A percentile compares a stretch with the other conserved stretches of the same genome.
These are phyloP conservation scores for Physcia stellaris DNA, from an alignment of 495 filamentous ascomycete genomes.

Conservation along the genomic window DNA sequence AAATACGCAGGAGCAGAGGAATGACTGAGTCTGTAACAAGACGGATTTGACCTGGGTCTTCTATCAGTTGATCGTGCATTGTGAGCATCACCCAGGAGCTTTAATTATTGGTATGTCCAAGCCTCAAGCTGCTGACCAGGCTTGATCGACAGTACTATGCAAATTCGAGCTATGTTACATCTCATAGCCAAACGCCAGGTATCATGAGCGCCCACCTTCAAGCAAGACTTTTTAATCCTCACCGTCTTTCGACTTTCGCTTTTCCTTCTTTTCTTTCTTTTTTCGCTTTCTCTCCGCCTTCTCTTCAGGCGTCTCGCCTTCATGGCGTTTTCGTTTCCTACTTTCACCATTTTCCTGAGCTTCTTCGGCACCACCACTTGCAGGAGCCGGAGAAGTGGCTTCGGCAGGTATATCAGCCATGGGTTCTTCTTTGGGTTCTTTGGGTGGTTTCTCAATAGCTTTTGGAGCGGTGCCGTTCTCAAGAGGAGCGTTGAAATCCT, in stretches of 20 bases:
- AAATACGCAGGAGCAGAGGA: too few species aligned
- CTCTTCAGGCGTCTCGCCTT: slow-evolving; percentile 66
- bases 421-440: slow-evolving; percentile 12
- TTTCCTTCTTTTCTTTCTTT: slow-evolving; percentile 64
- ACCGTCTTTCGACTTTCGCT: slow-evolving; percentile 53
- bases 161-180: too few species aligned
- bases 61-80: too few species aligned
- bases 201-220: too few species aligned
- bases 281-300: slow-evolving; percentile 38
- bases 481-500: slow-evolving; percentile 57
- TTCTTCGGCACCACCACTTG: slow-evolving; percentile 4
- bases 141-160: too few species aligned
- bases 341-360: slow-evolving; percentile 10
- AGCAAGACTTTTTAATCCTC: too few species aligned
- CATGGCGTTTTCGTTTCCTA: slow-evolving; percentile 76
- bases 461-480: slow-evolving; percentile 28
- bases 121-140: too few species aligned
- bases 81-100: too few species aligned
- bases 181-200: too few species aligned
- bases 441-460: slow-evolving; percentile 2
- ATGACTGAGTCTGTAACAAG: too few species aligned
- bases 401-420: slow-evolving; percentile 25
- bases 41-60: too few species aligned
- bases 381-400: slow-evolving; percentile 17
- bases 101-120: too few species aligned